phyloP scores from a whole-genome alignment of 2,329 filamentous ascomycete genomes.

The Beauveria scarabaeidicola region DNA sequence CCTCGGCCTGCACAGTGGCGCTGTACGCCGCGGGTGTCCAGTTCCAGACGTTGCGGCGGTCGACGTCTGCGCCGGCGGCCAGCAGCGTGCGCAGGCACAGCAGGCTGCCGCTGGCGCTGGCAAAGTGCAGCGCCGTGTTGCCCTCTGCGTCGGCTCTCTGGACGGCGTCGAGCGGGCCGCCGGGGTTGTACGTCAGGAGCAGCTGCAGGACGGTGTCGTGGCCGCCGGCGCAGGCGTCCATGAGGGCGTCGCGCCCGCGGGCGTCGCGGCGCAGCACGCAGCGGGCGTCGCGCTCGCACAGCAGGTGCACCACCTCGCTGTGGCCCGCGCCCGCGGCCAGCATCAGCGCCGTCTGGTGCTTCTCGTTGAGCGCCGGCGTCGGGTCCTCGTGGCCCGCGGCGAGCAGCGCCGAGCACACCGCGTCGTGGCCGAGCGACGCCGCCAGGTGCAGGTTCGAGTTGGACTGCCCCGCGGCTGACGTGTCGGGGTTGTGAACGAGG shows the following conservation, averaged over 20 bases:
- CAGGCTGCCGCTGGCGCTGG: constrained; percentile 71
- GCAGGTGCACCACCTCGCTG: constrained; percentile 63
- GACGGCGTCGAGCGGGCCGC: constrained; percentile 45
- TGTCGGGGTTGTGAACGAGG: constrained; percentile 72
- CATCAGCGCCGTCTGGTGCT: constrained; percentile 74
- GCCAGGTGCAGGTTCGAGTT: constrained; percentile 82
- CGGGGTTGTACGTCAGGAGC: constrained; percentile 51
- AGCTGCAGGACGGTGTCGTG: constrained; percentile 59
- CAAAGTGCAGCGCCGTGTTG: constrained; percentile 85
- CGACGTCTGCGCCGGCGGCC: constrained; percentile 67
- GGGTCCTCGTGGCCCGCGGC: constrained; percentile 66
- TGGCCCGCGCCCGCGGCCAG: constrained; percentile 63
- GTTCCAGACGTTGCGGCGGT: constrained; percentile 63
- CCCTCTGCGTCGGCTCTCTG: constrained; percentile 57
- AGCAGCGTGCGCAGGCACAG: constrained; percentile 69
- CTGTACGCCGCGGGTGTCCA: constrained; percentile 83
- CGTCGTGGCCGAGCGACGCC: constrained; percentile 59
- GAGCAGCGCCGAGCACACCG: constrained; percentile 63
- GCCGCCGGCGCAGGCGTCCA: constrained; percentile 52
- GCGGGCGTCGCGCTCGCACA: constrained; percentile 55
- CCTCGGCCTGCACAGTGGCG: constrained; percentile 72
- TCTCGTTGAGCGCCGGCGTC: constrained; percentile 67
- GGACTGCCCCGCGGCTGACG: constrained; percentile 55
- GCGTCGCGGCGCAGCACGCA: constrained; percentile 59
- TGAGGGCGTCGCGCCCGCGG: constrained; percentile 62